These are phyloP conservation scores for Metarhizium guizhouense DNA, from an alignment of 2,329 filamentous ascomycete species.

Conservation along the genomic window DNA sequence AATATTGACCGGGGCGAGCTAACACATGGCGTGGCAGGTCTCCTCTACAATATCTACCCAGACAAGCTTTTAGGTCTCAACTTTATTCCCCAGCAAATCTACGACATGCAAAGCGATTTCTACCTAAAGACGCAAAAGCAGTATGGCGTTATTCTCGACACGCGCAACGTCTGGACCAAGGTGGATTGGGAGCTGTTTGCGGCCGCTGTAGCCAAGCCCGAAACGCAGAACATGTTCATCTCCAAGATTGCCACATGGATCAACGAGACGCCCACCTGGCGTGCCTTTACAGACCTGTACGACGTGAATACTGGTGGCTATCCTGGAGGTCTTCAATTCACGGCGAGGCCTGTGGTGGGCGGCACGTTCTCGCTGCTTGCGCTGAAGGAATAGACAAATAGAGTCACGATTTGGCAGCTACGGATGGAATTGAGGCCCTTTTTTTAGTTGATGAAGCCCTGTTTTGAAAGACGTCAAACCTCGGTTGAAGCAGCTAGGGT, in stretches of 20 bases:
- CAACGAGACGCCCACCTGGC: constrained; percentile 60
- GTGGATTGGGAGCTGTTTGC: constrained; percentile 82
- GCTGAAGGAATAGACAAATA: constrained; percentile 23
- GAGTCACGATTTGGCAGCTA: too few relatives aligned
- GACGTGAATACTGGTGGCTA: constrained; percentile 61
- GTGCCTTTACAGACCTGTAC: constrained; percentile 70
- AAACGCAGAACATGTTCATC: constrained; percentile 57
- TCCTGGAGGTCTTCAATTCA: constrained; percentile 57
- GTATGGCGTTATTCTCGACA: constrained; percentile 78
- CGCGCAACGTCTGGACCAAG: constrained; percentile 74
- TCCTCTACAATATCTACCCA: constrained; percentile 74
- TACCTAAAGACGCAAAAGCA: constrained; percentile 63
- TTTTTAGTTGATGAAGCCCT: too few relatives aligned
- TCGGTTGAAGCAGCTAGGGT: too few relatives aligned
- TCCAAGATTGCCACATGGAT: constrained; percentile 64
- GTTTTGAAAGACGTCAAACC: too few relatives aligned
- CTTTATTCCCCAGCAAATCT: constrained; percentile 65
- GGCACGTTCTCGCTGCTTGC: constrained; percentile 74
- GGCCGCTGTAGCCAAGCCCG: constrained; percentile 59
- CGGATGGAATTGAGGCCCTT: too few relatives aligned
- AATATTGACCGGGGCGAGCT: neutral
- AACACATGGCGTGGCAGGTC: constrained; percentile 4
- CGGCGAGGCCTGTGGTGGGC: constrained; percentile 70
- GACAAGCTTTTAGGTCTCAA: constrained; percentile 71
- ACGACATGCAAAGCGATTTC: constrained; percentile 68